These are phyloP conservation scores for Arxiozyma telluris DNA, from an alignment of 1,139 yeast species.

Conservation along the genomic window DNA sequence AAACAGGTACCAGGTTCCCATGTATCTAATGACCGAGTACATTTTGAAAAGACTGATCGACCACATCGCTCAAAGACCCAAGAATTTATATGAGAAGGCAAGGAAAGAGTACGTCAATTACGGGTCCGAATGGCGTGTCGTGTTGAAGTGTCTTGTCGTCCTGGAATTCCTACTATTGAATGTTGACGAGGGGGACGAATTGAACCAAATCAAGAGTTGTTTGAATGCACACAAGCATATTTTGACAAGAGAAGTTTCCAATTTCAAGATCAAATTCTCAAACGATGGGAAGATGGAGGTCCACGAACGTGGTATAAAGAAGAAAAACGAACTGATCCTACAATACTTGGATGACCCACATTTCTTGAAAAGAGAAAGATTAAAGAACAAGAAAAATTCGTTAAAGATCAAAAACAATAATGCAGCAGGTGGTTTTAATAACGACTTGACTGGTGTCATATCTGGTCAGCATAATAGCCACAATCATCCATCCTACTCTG, in stretches of 20 bases:
- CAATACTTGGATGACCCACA: slow-evolving; percentile 26
- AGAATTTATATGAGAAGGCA: slow-evolving; percentile 31
- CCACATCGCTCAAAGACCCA: slow-evolving; percentile 30
- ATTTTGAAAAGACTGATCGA: slow-evolving; percentile 29
- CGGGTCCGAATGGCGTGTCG: slow-evolving; percentile 34
- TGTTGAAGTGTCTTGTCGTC: slow-evolving; percentile 31
- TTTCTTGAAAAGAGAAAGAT: slow-evolving; percentile 25
- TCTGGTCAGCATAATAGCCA: background rate
- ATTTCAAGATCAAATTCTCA: slow-evolving; percentile 26
- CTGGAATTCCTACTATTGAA: slow-evolving; percentile 29
- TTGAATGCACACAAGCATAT: slow-evolving; percentile 27
- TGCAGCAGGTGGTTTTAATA: slow-evolving; percentile 16
- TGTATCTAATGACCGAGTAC: slow-evolving; percentile 29
- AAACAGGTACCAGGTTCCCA: slow-evolving; percentile 28
- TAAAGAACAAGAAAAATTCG: slow-evolving; percentile 23
- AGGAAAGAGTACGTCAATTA: slow-evolving; percentile 33
- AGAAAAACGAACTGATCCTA: slow-evolving; percentile 26
- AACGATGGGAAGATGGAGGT: slow-evolving; percentile 32
- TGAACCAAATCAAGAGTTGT: slow-evolving; percentile 28
- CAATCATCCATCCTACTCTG: slow-evolving; percentile 2
- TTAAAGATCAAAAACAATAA: slow-evolving; percentile 18
- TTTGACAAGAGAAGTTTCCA: slow-evolving; percentile 23
- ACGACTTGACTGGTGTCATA: slow-evolving; percentile 7
- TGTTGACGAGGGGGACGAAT: slow-evolving; percentile 27
- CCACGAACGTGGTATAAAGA: slow-evolving; percentile 30